Conservation (phyloP, 2,329 filamentous ascomycete genomes). For the Epichloe glyceriae region DNA sequence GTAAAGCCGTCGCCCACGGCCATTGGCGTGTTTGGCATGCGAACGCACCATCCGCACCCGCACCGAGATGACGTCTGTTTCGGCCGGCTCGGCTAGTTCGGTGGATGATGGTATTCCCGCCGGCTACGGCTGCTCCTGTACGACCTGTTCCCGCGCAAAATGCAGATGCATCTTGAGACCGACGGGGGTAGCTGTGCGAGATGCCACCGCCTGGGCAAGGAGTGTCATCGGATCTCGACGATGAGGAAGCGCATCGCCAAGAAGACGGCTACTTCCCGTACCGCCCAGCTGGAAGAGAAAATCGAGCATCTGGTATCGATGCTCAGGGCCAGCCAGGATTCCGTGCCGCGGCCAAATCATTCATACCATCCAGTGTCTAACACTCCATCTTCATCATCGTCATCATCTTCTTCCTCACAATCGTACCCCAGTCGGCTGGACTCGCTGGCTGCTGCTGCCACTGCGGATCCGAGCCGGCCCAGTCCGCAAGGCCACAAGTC, state of each 20-base stretch:
- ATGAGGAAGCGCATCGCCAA: slow-evolving; percentile 24
- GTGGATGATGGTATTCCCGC: slow-evolving; percentile 17
- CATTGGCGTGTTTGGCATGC: background rate
- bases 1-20: background rate
- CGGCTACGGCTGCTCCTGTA: slow-evolving; percentile 31
- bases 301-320: slow-evolving; percentile 35
- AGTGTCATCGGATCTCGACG: slow-evolving; percentile 31
- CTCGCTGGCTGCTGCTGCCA: slow-evolving; percentile 24
- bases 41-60: background rate
- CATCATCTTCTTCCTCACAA: background rate
- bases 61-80: background rate
- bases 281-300: slow-evolving; percentile 36
- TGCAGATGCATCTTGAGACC: slow-evolving; percentile 33
- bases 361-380: slow-evolving; percentile 1
- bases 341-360: background rate
- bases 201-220: slow-evolving; percentile 33
- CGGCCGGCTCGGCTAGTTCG: background rate
- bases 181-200: slow-evolving; percentile 23
- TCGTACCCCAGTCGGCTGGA: slow-evolving; percentile 20
- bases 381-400: background rate
- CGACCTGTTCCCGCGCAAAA: slow-evolving; percentile 34
- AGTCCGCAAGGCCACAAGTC: background rate
- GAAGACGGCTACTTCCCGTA: slow-evolving; percentile 22
- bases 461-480: slow-evolving; percentile 10
- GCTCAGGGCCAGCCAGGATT: slow-evolving; percentile 21